Base-by-base conservation (phyloP, 2,329 filamentous ascomycete genomes). In the Fusarium torreyae region DNA sequence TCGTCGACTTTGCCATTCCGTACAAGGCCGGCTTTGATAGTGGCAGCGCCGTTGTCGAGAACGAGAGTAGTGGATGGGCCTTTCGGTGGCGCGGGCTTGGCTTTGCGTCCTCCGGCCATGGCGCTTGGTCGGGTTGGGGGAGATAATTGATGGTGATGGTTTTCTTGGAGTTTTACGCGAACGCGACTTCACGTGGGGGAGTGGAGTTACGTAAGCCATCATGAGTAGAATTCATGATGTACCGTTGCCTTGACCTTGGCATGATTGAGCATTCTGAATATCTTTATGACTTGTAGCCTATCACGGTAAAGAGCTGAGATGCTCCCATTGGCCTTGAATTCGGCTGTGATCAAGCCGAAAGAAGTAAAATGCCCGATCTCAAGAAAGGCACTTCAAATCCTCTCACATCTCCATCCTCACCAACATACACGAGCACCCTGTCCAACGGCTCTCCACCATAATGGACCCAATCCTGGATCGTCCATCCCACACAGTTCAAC, bases 31-130 rank as follows among this genome's bases (percentile, higher is more conserved):
- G 94, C 94, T 82, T 99, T 99, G 79, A 99, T 88, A 8, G 91
- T 94, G 81, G 93, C 91, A 43, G 91, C 94, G 77, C 96, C 96
- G 83, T 98, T 98, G 83, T 99, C 96, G 75, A 99, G 85, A 45
- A 99, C 87, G 55, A 99, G 89, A 0, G 94, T 97, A 61, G 84
- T 87, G 3, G 84, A 77, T 0, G 91, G 90, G 9, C 88, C 81
- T 24, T 84, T 77, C 6, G 87, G 81, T 45, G 83, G 81, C 7
- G 84, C 78, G 17, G 83, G 77, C 54, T 88, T 88, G 50, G 85
- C 81, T 77, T 88, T 91, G 73, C 82, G 82, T 70, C 80, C 79
- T 33, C 82, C 82, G 20, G 81, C 80, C 83, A 85, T 85, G 66
- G 64, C 50, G 54, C 52, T 43, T 57, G 28, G 50, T 46, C 15